These are phyloP conservation scores for Aspergillus bridgeri DNA, from an alignment of 495 filamentous ascomycete genomes.

Conservation along the genomic window DNA sequence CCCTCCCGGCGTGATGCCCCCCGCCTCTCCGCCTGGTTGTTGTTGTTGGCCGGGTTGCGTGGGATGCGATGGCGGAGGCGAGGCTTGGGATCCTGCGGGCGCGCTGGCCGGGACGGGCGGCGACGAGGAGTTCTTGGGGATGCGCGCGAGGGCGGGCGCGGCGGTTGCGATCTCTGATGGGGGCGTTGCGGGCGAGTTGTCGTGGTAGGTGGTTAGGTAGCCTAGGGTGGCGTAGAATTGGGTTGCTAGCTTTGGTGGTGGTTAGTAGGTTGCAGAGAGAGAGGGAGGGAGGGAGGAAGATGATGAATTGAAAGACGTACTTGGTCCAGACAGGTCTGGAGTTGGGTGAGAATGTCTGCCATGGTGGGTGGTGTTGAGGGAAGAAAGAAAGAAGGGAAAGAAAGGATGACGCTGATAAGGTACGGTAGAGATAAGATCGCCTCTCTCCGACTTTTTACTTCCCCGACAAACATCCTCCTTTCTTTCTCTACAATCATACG, in stretches of 20 bases:
- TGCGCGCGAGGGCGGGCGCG: slow-evolving; percentile 40
- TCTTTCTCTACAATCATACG: not conserved
- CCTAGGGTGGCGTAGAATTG: slow-evolving; percentile 85
- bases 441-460: not conserved
- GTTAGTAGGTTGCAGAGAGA: slow-evolving; percentile 4
- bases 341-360: slow-evolving; percentile 88
- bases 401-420: slow-evolving; percentile 8
- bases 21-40: slow-evolving; percentile 3
- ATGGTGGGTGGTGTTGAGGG: slow-evolving; percentile 45
- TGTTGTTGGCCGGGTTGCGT: slow-evolving; percentile 19
- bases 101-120: slow-evolving; percentile 42
- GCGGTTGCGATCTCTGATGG: slow-evolving; percentile 56
- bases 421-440: not conserved
- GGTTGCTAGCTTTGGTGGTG: slow-evolving; percentile 63
- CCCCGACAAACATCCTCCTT: not conserved
- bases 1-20: not conserved
- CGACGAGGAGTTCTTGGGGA: slow-evolving; percentile 38
- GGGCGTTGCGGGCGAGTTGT: slow-evolving; percentile 61
- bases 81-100: slow-evolving; percentile 26
- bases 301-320: slow-evolving; percentile 39
- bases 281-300: slow-evolving; percentile 1
- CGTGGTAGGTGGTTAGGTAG: slow-evolving; percentile 80
- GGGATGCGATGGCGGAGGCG: slow-evolving; percentile 26
- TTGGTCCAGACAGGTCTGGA: slow-evolving; percentile 93
- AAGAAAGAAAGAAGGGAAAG: slow-evolving; percentile 2